Base-by-base conservation (phyloP, 2,329 filamentous ascomycete genomes). In the Chrysoporthe puriensis region DNA sequence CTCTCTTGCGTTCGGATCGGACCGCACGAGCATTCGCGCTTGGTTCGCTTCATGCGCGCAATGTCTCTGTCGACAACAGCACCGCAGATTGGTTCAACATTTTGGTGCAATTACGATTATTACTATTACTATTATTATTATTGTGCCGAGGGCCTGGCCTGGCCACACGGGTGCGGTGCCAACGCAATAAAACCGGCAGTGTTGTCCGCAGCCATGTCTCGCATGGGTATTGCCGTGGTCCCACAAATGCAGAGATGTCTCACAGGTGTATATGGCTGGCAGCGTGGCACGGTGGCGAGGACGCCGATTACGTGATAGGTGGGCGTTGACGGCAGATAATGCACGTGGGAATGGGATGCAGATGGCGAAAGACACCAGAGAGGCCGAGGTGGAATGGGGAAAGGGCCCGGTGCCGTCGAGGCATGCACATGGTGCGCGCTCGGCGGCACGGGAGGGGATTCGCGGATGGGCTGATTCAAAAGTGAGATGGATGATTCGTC, bases 191-290 rank as follows among this genome's bases (percentile, higher is more conserved):
- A 57, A 57, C 63, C 48, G 57, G 54, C 46, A 56, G 42, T 43
- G 36, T 57, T 36, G 42, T 56, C 44, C 63, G 21, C 48, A 63
- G 58, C 42, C 46, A 58, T 59, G 62, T 60, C 63, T 57, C 58
- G 42, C 34, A 34, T 16, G 2, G 48, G 32, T 52, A 43, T 69
- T 58, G 46, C 32, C 8, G 46, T 42, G 48, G 67, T 66, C 26
- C 44, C 67, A 66, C 60, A 62, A 18, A 66, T 52, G 26, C 34
- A 34, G 43, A 46, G 13, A n/a, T 68, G 63, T 68, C 56, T 60
- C 56, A 66, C 34, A 52, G 36, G 44, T 11, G 32, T 32, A 52
- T 46, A 57, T 40, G n/a, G 52, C 18, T 11, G 26, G 36, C 34
- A 44, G 50, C 63, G 66, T 63, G 63, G 67, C 64, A 63, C 42